Evolutionary conservation across 306 rosid species (phyloP).

Genomic region (Quercus gilva): DNA sequence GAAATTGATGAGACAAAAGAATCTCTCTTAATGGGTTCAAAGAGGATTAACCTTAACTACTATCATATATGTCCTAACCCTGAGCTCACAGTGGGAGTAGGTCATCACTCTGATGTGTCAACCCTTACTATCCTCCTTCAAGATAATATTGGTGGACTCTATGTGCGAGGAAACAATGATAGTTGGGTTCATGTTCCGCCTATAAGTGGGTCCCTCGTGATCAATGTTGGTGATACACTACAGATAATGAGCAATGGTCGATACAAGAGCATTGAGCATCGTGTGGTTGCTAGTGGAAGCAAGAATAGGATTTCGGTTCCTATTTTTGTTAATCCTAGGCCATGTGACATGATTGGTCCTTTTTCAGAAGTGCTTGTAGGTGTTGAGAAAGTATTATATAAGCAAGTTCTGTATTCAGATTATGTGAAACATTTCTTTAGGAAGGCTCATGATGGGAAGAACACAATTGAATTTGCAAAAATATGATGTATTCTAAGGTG

Average conservation of each 20-base stretch:
- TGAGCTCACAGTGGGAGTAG: conserved; percentile 46
- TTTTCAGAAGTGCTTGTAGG: no score
- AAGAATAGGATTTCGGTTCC: conserved; percentile 24
- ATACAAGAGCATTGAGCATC: conserved; percentile 59
- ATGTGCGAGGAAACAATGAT: conserved; percentile 9
- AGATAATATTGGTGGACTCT: conserved; percentile 61
- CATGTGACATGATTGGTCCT: no score
- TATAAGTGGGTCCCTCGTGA: conserved; percentile 42
- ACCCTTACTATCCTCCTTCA: conserved; percentile 61
- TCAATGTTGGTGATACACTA: conserved; percentile 58
- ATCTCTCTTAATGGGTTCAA: conserved; percentile 47
- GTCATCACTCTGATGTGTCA: conserved; percentile 67
- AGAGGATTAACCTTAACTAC: conserved; percentile 50
- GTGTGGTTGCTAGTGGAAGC: conserved; percentile 41
- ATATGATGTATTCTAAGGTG: no score
- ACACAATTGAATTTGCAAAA: no score
- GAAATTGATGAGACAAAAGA: conserved; percentile 35
- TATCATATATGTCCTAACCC: conserved; percentile 61
- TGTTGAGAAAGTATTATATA: no score
- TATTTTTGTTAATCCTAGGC: conserved; percentile 42
- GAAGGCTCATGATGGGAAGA: no score
- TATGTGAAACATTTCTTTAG: no score
- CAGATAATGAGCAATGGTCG: conserved; percentile 65
- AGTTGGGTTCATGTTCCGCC: conserved; percentile 60
- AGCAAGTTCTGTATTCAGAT: no score